Base-by-base conservation (phyloP, 2,329 filamentous ascomycete genomes). In the Xylariaceae sp. region DNA sequence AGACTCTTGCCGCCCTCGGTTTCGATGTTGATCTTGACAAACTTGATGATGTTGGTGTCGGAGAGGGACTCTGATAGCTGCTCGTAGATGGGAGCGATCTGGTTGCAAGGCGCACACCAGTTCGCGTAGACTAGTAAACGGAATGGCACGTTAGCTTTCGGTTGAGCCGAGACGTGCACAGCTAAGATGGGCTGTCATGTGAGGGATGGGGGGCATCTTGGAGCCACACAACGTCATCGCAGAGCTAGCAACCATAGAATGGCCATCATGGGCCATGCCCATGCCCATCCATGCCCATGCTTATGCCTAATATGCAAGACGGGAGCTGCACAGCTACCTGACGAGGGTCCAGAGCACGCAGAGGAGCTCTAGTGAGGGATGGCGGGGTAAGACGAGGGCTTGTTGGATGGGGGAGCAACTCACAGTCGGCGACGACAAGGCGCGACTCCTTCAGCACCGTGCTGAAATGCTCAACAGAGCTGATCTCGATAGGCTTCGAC, bases 341-440 rank as follows among this genome's bases (percentile, higher is more conserved):
- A 50, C 50, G 42, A 15, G 17, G 34, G 47, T 35, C 54, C 2
- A 49, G 53, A 52, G 42, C 18, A 49, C 48, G 56, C 54, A 61
- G 63, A 60, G 66, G 50, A 57, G 51, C 56, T 55, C 62, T 56
- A 60, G 62, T 30, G 62, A 62, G 59, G 67, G 68, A 70, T 68
- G 67, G 69, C 62, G 71, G 68, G 70, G 65, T 65, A 64, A 60
- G 23, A 59, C 53, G 9, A 42, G 37, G 37, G 37, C 30, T 52
- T 37, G 35, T 34, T 51, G 8, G 45, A 35, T 50, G 18, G 55
- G 57, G 54, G 48, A 45, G 47, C 49, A 62, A 80, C 90, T 82
- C 79, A 96, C 92, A 97, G 77, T 96, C 90, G 70, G 88, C 87
- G 57, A 97, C 87, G 48, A 97, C 90, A 61, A 96, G 84, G 66